Conservation (phyloP, 2,329 filamentous ascomycete genomes). For the Aureobasidium musti region DNA sequence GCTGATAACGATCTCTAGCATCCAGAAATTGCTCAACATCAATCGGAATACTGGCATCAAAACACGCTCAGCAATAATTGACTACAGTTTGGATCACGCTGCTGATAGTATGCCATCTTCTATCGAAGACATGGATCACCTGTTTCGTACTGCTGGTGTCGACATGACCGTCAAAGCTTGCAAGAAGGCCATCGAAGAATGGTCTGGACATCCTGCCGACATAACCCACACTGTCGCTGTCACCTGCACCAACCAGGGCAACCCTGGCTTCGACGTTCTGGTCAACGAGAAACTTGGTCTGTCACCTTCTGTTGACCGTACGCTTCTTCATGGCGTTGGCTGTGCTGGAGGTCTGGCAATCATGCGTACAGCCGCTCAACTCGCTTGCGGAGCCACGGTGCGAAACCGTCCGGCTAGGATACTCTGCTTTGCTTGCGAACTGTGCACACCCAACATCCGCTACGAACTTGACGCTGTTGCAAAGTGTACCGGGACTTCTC, state of each 20-base stretch:
- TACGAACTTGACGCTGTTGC: conserved; percentile 55
- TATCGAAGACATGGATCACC: background rate
- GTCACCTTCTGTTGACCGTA: conserved; percentile 39
- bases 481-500: conserved; percentile 58
- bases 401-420: conserved; percentile 62
- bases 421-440: conserved; percentile 64
- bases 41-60: background rate
- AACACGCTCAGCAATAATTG: background rate
- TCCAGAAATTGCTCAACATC: background rate
- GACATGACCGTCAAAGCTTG: background rate
- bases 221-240: conserved; percentile 46
- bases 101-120: background rate
- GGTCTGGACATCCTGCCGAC: conserved; percentile 23
- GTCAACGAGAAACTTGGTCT: conserved; percentile 42
- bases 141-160: background rate
- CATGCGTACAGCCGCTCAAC: conserved; percentile 57
- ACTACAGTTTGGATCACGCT: background rate
- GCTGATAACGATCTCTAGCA: background rate
- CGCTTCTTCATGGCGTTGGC: conserved; percentile 44
- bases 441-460: conserved; percentile 56
- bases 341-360: conserved; percentile 45
- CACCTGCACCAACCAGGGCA: conserved; percentile 45
- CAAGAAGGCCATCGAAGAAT: background rate
- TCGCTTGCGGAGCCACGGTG: conserved; percentile 64
- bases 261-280: conserved; percentile 45